Base-by-base conservation (phyloP, 2,329 filamentous ascomycete species). In the Cylindrodendrum hubeiense region DNA sequence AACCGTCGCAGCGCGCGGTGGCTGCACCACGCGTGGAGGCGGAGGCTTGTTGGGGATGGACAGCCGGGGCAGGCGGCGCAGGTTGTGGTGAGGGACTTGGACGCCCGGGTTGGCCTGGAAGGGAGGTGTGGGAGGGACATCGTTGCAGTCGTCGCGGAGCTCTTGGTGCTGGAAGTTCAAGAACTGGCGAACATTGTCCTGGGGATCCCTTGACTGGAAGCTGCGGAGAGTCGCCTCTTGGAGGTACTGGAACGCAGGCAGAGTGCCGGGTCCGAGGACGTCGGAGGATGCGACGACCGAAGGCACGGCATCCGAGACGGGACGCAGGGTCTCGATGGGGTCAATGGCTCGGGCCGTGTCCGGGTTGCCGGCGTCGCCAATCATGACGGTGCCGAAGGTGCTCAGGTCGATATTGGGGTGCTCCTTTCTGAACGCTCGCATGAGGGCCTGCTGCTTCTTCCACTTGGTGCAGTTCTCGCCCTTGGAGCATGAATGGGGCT, bases 221-320 rank as follows among this genome's bases (percentile, higher is more conserved):
- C 86, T 89, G 63, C 90, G 89, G 17, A 97, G 89, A 44, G 86
- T 87, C 52, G 91, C 89, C 77, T 94, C 91, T 73, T 94, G 91
- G 39, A 98, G 87, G 67, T 90, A 88, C 63, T 88, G 86, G 65
- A 95, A 85, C 24, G 90, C 85, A 22, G 91, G 86, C 13, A 90
- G 77, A 50, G 77, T 80, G 37, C 87, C 87, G 6, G 93, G 91
- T 3, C 94, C 95, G 67, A 98, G 86, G 12, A 97, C 87, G 79
- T 98, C 95, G 1, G 95, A 98, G 1, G 95, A 98, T 26, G 95
- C 95, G 56, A 97, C 91, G 10, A 97, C 86, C 2, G 95, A 98
- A 10, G 92, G 93, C 4, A 91, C 88, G 21, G 88, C 88, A 71
- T 96, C 91, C 6, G 93, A 95, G 26, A 90, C 84, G 12, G 93